phyloP scores from a whole-genome alignment of 805 yeast genomes.

The Hanseniaspora vineae region DNA sequence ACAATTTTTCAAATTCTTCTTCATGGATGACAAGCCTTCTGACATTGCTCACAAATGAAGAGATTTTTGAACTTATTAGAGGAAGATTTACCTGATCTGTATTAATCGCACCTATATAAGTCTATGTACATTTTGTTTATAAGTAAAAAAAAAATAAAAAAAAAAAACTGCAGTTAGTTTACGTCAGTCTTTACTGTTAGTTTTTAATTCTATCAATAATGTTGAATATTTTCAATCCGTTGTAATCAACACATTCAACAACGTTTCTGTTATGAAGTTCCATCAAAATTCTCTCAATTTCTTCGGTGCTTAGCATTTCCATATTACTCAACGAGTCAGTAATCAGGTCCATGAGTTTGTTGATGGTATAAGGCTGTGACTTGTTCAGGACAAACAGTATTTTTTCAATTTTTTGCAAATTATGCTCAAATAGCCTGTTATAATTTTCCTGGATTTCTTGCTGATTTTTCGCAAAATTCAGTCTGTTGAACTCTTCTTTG shows the following conservation, averaged over 20 bases:
- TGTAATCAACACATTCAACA: neutral
- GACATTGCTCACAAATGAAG: neutral
- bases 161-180: too few relatives aligned
- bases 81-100: too few relatives aligned
- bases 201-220: neutral
- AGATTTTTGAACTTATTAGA: too few relatives aligned
- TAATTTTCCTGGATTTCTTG: neutral
- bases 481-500: neutral
- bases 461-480: neutral
- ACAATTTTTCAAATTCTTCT: conserved; percentile 63
- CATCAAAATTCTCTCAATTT: neutral
- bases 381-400: neutral
- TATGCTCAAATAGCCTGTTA: neutral
- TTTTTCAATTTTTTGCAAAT: neutral
- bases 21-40: conserved; percentile 80
- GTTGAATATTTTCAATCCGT: neutral
- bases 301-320: neutral
- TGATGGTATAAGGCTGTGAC: neutral
- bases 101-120: neutral
- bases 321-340: neutral
- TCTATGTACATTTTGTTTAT: neutral
- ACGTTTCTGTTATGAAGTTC: neutral
- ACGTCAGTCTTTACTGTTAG: neutral
- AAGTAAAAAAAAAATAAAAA: neutral
- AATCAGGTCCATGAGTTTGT: neutral